These are phyloP conservation scores for Solanum chiquidenum DNA, from an alignment of 257 asterid genomes.

Conservation along the genomic window DNA sequence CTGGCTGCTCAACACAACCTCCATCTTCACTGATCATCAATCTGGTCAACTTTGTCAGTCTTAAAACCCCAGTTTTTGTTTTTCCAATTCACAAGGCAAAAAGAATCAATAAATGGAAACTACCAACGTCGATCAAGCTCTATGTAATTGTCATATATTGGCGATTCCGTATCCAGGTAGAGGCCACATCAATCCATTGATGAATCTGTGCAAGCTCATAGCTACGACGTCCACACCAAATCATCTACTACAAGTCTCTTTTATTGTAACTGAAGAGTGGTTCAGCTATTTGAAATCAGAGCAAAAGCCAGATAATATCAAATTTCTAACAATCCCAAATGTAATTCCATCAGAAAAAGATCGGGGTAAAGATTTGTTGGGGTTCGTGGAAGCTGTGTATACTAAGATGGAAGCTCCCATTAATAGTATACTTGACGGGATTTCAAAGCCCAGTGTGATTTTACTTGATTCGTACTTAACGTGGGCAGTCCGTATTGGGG, in stretches of 20 bases:
- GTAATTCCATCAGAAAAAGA: slow-evolving; percentile 25
- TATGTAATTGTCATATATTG: slow-evolving; percentile 1
- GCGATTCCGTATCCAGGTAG: slow-evolving; percentile 8
- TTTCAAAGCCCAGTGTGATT: slow-evolving; percentile 6
- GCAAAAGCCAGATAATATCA: not conserved
- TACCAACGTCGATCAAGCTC: not conserved
- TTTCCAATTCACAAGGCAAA: not conserved
- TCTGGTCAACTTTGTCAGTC: not conserved
- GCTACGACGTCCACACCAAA: not conserved
- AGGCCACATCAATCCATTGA: slow-evolving; percentile 15
- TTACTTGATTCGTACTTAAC: slow-evolving; percentile 34
- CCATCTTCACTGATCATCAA: not conserved
- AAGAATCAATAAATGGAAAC: not conserved
- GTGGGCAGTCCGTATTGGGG: slow-evolving; percentile 53
- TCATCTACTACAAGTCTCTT: not conserved
- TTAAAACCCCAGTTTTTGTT: not conserved
- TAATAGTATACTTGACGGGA: slow-evolving; percentile 31
- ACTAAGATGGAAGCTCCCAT: slow-evolving; percentile 58
- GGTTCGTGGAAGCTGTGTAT: slow-evolving; percentile 44
- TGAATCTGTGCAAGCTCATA: slow-evolving; percentile 21
- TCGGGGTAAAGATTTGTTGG: slow-evolving; percentile 42
- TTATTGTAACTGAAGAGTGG: slow-evolving; percentile 6
- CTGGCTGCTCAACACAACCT: not conserved
- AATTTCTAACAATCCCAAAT: not conserved
- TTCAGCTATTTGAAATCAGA: not conserved